Evolutionary conservation across 352 stramenopile species (phyloP).

Genomic region (Globisporangium cystogenes): DNA sequence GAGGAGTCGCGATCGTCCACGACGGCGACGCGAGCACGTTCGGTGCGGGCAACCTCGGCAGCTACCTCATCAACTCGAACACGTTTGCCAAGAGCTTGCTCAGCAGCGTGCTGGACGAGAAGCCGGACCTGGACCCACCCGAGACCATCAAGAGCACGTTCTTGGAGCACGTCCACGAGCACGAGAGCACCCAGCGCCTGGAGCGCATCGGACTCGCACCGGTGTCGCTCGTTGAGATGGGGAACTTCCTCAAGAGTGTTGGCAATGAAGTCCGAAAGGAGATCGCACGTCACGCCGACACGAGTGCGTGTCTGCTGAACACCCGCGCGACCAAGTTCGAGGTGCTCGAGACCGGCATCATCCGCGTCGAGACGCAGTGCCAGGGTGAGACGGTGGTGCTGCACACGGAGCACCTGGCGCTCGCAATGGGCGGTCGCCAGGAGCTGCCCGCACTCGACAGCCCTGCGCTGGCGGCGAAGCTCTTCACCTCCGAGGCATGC

Average conservation of each 20-base stretch:
- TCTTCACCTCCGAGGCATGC: constrained; percentile 63
- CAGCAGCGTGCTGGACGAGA: constrained; percentile 74
- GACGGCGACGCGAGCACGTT: constrained; percentile 44
- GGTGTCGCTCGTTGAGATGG: constrained; percentile 53
- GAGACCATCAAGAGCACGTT: constrained; percentile 75
- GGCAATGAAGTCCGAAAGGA: constrained; percentile 40
- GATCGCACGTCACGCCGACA: constrained; percentile 28
- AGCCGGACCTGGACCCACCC: constrained; percentile 61
- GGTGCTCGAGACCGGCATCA: constrained; percentile 37
- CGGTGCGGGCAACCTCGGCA: constrained; percentile 59
- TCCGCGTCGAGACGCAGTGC: constrained; percentile 36
- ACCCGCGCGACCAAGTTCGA: constrained; percentile 42
- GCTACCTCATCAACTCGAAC: constrained; percentile 86
- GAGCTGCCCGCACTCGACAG: constrained; percentile 32
- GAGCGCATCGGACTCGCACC: constrained; percentile 46
- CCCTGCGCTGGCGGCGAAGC: constrained; percentile 35
- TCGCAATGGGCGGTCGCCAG: constrained; percentile 68
- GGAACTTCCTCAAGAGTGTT: constrained; percentile 55
- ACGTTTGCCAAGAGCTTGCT: constrained; percentile 74
- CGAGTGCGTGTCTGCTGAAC: constrained; percentile 44
- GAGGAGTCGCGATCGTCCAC: constrained; percentile 63
- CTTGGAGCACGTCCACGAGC: constrained; percentile 42
- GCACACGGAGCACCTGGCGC: constrained; percentile 51
- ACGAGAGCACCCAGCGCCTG: constrained; percentile 50
- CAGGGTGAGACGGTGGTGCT: constrained; percentile 30